Evolutionary conservation across 257 asterid genomes (phyloP).

Genomic region (Solanum paucissectum): DNA sequence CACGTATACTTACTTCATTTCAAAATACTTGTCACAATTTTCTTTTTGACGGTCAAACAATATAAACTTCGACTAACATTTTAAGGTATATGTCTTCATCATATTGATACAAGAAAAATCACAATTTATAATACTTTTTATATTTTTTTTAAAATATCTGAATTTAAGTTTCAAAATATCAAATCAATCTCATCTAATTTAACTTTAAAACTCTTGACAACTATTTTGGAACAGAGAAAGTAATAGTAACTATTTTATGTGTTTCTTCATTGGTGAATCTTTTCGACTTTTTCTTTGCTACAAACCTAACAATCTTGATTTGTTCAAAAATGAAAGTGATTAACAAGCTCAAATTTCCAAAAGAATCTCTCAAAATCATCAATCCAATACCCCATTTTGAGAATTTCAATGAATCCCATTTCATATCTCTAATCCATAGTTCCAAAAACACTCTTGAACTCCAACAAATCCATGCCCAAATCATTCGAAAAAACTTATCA

Average conservation of each 20-base stretch:
- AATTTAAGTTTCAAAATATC: neutral
- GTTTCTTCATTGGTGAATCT: neutral
- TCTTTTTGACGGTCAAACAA: neutral
- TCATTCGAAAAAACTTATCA: neutral
- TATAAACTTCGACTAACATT: rapidly evolving
- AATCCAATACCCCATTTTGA: neutral
- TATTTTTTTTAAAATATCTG: no score
- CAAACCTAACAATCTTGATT: neutral
- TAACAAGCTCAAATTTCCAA: neutral
- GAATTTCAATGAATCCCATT: slow-evolving; percentile 8
- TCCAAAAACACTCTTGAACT: slow-evolving; percentile 10
- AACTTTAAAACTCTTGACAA: no score
- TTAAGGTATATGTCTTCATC: neutral
- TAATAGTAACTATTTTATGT: no score
- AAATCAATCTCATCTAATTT: neutral
- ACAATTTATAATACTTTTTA: rapidly evolving
- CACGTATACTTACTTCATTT: neutral
- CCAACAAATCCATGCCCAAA: slow-evolving; percentile 20
- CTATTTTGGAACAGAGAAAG: neutral
- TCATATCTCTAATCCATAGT: slow-evolving; percentile 24
- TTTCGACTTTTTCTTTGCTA: neutral
- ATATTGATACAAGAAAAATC: neutral
- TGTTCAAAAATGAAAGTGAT: neutral
- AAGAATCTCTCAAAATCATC: neutral
- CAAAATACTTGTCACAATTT: no score